These are phyloP conservation scores for Paecilomyces fulvus DNA, from an alignment of 2,329 filamentous ascomycete genomes.

Conservation along the genomic window DNA sequence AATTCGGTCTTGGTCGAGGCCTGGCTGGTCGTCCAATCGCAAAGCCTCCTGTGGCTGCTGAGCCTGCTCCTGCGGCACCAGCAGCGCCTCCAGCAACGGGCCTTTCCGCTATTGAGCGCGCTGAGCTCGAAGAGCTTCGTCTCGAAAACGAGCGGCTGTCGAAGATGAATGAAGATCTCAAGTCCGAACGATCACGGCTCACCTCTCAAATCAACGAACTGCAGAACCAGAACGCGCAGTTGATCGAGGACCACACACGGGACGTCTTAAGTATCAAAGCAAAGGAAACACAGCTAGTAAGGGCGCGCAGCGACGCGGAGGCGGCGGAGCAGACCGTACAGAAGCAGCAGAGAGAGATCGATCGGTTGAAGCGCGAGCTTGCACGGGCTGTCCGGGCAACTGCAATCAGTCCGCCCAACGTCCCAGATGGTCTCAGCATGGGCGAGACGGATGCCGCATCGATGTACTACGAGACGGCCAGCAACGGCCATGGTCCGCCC, in stretches of 20 bases:
- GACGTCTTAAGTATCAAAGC: constrained; percentile 96
- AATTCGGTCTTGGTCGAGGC: constrained; percentile 62
- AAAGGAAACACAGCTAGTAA: constrained; percentile 93
- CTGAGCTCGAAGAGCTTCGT: constrained; percentile 86
- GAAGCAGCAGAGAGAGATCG: constrained; percentile 76
- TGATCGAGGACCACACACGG: constrained; percentile 94
- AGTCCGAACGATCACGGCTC: constrained; percentile 72
- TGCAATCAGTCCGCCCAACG: constrained; percentile 29
- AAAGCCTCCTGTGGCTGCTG: constrained; percentile 50
- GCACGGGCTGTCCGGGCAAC: constrained; percentile 39
- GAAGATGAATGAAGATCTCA: constrained; percentile 68
- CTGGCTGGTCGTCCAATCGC: constrained; percentile 78
- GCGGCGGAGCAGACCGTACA: constrained; percentile 80
- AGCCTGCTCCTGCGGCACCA: constrained; percentile 41
- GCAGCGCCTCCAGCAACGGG: constrained; percentile 52
- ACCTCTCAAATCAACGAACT: constrained; percentile 85
- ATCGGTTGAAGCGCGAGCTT: constrained; percentile 82
- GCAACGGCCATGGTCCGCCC: constrained; percentile 19
- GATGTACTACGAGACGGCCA: constrained; percentile 31
- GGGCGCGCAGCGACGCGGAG: constrained; percentile 82
- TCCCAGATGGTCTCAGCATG: constrained; percentile 46
- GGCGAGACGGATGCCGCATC: constrained; percentile 42
- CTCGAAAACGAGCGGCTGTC: constrained; percentile 70
- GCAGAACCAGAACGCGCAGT: constrained; percentile 90
- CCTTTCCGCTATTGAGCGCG: constrained; percentile 69